Conservation (phyloP, 2,329 filamentous ascomycete genomes). For the Aquanectria penicillioides region DNA sequence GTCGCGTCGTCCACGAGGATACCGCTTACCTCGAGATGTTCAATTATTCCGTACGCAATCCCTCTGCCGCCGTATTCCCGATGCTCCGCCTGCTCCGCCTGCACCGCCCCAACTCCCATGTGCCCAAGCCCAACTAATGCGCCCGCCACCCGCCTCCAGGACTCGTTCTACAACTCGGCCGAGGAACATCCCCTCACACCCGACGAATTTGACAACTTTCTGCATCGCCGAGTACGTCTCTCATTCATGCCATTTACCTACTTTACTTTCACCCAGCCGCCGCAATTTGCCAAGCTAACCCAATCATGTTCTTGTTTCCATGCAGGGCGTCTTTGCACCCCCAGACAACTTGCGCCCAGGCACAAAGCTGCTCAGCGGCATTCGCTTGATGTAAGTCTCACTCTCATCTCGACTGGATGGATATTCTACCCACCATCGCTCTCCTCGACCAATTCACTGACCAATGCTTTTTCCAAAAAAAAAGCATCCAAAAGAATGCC, state of each 20-base stretch:
- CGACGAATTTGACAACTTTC: constrained; percentile 69
- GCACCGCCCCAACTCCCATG: not conserved
- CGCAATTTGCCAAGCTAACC: not conserved
- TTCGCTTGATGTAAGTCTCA: constrained; percentile 65
- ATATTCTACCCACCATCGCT: not conserved
- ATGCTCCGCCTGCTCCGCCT: not conserved
- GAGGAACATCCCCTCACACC: constrained; percentile 62
- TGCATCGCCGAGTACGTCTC: constrained; percentile 58
- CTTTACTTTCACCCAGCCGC: not conserved
- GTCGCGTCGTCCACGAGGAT: constrained; percentile 59
- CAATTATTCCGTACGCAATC: constrained; percentile 64
- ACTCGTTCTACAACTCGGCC: constrained; percentile 58
- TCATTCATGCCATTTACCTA: not conserved
- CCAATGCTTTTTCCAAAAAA: not conserved
- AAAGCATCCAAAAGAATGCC: constrained; percentile 66
- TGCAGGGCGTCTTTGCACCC: constrained; percentile 64
- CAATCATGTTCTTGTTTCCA: no score
- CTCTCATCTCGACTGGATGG: not conserved
- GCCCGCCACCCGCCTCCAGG: constrained; percentile 45
- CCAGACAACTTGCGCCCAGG: constrained; percentile 53
- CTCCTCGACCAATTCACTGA: not conserved
- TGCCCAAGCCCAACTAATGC: not conserved
- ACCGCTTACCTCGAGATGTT: constrained; percentile 68
- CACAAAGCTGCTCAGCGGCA: constrained; percentile 58
- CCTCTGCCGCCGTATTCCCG: not conserved